Evolutionary conservation across 257 asterid species (phyloP).

Genomic region (Solanum pennellii): DNA sequence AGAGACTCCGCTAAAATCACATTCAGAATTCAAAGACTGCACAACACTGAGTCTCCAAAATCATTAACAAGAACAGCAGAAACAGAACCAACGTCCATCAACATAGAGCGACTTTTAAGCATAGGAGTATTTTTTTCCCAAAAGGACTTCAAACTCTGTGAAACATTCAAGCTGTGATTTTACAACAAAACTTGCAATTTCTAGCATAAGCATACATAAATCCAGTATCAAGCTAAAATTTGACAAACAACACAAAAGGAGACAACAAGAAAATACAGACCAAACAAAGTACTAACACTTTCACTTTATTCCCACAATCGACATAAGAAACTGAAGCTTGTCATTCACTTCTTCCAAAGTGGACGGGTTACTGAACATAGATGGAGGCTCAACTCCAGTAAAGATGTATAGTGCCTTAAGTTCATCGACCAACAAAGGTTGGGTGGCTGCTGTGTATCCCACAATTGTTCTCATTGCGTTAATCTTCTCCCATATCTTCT

Average conservation of each 20-base stretch:
- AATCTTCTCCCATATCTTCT: slow-evolving; percentile 51
- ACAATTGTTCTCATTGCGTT: slow-evolving; percentile 48
- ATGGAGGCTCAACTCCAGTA: slow-evolving; percentile 71
- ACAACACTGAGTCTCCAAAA: background rate
- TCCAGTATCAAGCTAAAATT: background rate
- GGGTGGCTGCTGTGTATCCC: slow-evolving; percentile 40
- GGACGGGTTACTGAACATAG: background rate
- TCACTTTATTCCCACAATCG: slow-evolving; percentile 62
- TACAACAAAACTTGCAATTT: background rate
- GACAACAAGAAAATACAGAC: background rate
- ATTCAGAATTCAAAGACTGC: background rate
- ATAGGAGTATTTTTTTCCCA: background rate
- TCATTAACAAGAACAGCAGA: background rate
- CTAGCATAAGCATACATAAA: background rate
- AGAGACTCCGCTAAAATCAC: background rate
- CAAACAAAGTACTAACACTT: background rate
- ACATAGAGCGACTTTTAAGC: background rate
- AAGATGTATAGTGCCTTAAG: slow-evolving; percentile 51
- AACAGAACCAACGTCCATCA: background rate
- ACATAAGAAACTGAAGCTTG: slow-evolving; percentile 58
- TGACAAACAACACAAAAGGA: background rate
- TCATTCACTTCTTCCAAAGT: slow-evolving; percentile 20
- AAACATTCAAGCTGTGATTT: background rate
- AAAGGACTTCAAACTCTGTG: background rate
- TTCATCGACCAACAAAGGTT: slow-evolving; percentile 34